Base-by-base conservation (phyloP, 305 asterid genomes). In the Euphrasia arctica region DNA sequence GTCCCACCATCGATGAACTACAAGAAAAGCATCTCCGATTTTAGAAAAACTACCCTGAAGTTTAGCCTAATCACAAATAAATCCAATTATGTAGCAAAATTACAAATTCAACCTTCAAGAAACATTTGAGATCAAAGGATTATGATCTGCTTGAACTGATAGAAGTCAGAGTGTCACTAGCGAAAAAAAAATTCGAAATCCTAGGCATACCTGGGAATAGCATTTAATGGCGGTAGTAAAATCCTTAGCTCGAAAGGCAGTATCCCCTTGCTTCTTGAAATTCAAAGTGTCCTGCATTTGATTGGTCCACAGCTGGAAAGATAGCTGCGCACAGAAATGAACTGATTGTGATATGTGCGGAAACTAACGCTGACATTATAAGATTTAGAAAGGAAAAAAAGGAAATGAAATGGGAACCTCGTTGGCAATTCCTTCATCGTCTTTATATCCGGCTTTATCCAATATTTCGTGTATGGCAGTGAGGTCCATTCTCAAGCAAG, bases 1-100 rank as follows among this genome's bases (percentile, higher is more conserved):
- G 95, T 86, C 54, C 97, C 97, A 15, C 95, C 95, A 72, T 91
- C 96, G 58, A 88, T 83, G 72, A 91, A 91, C 97, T 88, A 43
- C 74, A 78, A 13, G 34, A 64, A 64, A 54, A 43, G 34, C 64
- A 58, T 54, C 41, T 7, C 25, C 4, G 18, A 28, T 56, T 5
- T 14, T 9, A 15, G 10, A 27, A 52, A 52, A 52, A 10, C 29
- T 15, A 2, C 32, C 58, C 58, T 10, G 58, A 8, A 0, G 54
- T 52, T 52, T 51, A 15, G 56, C 28, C 12, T 51, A 51, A 15
- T 51, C 6, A 54, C 60, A 8, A 27, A 54, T 11, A 54, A 54
- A 25, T 2, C 7, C 29, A 28, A 27, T 22, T 4, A 55, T 9
- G 9, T 55, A 0, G 8, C 36, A 28, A 28, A 55, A 55, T 55